These are phyloP conservation scores for Aquilaria sinensis DNA, from an alignment of 345 rosid genomes.

Conservation along the genomic window DNA sequence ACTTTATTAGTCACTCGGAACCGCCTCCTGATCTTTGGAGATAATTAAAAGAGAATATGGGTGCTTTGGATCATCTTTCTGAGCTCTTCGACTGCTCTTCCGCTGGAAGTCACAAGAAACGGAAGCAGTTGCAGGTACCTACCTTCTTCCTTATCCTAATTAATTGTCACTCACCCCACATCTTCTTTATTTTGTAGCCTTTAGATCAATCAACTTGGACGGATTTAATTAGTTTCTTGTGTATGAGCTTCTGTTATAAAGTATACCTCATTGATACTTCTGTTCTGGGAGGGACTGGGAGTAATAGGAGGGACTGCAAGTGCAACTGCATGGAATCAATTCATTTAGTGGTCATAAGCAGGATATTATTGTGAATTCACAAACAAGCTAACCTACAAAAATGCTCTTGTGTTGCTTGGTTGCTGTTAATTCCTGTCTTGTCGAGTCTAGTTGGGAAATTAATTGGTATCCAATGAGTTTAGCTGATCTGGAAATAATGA, in stretches of 20 bases:
- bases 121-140: slow-evolving; percentile 73
- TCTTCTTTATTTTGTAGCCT: neutral
- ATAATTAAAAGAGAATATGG: slow-evolving; percentile 36
- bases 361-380: neutral
- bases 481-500: neutral
- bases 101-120: slow-evolving; percentile 48
- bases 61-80: slow-evolving; percentile 82
- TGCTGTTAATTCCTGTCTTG: neutral
- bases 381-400: too few species aligned
- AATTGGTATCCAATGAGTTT: neutral
- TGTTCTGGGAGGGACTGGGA: too few species aligned
- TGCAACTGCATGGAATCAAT: neutral
- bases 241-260: neutral
- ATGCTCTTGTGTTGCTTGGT: neutral
- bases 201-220: neutral
- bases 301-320: too few species aligned
- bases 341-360: neutral
- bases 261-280: too few species aligned
- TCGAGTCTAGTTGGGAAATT: neutral
- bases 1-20: too few species aligned
- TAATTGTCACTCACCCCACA: neutral
- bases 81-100: slow-evolving; percentile 69
- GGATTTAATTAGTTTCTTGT: neutral
- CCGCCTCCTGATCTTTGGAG: neutral
- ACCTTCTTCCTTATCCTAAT: neutral